phyloP scores from a whole-genome alignment of 805 yeast genomes.

The Teunomyces atbi region DNA sequence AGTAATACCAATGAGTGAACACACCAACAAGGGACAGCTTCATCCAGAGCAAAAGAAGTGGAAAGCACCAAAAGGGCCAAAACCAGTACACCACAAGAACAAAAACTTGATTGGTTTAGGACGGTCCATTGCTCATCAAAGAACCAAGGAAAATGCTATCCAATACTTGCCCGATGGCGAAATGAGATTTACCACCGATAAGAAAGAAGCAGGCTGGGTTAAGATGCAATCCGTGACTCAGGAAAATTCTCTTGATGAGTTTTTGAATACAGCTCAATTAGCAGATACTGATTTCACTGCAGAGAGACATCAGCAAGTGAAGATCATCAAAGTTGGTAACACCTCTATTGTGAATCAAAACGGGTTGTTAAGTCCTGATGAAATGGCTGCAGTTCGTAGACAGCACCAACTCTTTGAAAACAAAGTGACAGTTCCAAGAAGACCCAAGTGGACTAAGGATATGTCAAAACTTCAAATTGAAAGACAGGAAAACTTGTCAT shows the following conservation, averaged over 20 bases:
- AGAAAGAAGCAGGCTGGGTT: constrained; percentile 85
- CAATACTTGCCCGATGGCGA: constrained; percentile 82
- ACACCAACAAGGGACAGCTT: constrained; percentile 38
- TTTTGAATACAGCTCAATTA: constrained; percentile 89
- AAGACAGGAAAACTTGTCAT: constrained; percentile 83
- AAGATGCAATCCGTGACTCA: constrained; percentile 92
- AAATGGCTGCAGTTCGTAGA: constrained; percentile 57
- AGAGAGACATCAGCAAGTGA: constrained; percentile 77
- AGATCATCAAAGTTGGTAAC: constrained; percentile 73
- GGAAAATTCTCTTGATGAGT: constrained; percentile 90
- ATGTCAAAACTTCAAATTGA: constrained; percentile 79
- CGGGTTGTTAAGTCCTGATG: constrained; percentile 61
- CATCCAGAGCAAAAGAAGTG: constrained; percentile 62
- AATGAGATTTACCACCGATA: constrained; percentile 82
- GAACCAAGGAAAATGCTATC: constrained; percentile 65
- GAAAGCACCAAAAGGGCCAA: constrained; percentile 91
- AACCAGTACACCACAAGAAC: constrained; percentile 80
- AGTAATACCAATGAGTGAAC: constrained; percentile 16
- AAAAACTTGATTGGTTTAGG: constrained; percentile 86
- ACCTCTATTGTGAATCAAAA: constrained; percentile 38
- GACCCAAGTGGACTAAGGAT: constrained; percentile 79
- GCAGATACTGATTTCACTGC: constrained; percentile 97
- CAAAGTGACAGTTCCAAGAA: constrained; percentile 82
- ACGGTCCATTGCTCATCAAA: constrained; percentile 72
- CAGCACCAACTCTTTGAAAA: constrained; percentile 66